A percentile compares a stretch with the other conserved stretches of the same genome.
Evolutionary conservation across 1,139 yeast genomes (phyloP).

Genomic region (Candida gigantensis): DNA sequence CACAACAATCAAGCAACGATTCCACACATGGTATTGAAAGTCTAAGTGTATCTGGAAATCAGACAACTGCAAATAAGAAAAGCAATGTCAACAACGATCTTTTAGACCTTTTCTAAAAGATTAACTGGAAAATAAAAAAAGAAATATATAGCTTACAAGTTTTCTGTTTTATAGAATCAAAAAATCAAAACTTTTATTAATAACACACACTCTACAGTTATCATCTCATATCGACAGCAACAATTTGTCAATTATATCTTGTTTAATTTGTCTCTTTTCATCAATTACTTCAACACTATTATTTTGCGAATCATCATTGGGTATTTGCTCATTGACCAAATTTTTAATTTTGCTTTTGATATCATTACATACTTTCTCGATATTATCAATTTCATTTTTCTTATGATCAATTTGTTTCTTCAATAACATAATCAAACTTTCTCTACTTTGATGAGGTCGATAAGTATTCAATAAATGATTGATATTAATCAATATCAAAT

Average conservation of each 20-base stretch:
- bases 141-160: too few species aligned
- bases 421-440: slow-evolving; percentile 70
- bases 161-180: too few species aligned
- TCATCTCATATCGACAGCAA: slow-evolving; percentile 14
- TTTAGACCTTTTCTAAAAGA: slow-evolving; percentile 54
- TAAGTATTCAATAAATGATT: slow-evolving; percentile 84
- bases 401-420: slow-evolving; percentile 62
- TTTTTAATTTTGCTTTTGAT: slow-evolving; percentile 42
- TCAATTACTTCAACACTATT: slow-evolving; percentile 6
- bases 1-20: slow-evolving; percentile 11
- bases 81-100: slow-evolving; percentile 46
- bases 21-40: slow-evolving; percentile 17
- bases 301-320: slow-evolving; percentile 1
- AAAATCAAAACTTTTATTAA: too few species aligned
- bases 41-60: slow-evolving; percentile 25
- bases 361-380: slow-evolving; percentile 46
- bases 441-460: slow-evolving; percentile 87
- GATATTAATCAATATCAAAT: slow-evolving; percentile 75
- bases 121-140: background rate
- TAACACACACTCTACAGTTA: background rate
- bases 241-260: slow-evolving; percentile 18
- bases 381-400: slow-evolving; percentile 50
- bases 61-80: slow-evolving; percentile 6
- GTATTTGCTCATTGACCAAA: slow-evolving; percentile 20
- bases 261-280: slow-evolving; percentile 12